These are phyloP conservation scores for Marasmius fiardii DNA, from an alignment of 1,284 basidiomycete species.

Conservation along the genomic window DNA sequence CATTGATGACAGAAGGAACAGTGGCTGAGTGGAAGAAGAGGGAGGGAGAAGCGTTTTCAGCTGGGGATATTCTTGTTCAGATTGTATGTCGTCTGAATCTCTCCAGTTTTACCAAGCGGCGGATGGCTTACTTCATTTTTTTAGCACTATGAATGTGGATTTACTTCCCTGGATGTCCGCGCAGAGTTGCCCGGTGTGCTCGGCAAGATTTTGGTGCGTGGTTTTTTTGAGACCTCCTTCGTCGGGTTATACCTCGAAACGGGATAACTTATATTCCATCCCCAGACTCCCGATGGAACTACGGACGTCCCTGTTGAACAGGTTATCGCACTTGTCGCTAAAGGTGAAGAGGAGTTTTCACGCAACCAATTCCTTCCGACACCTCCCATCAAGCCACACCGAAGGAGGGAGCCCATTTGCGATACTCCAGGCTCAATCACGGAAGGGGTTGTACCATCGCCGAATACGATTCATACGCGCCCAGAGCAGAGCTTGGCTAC, in stretches of 20 bases:
- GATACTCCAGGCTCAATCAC: too few relatives aligned
- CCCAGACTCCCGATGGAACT: conserved; percentile 35
- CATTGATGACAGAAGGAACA: conserved; percentile 41
- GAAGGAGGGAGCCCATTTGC: too few relatives aligned
- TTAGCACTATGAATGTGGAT: too few relatives aligned
- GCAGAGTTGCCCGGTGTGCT: conserved; percentile 36
- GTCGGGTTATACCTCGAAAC: background rate
- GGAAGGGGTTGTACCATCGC: too few relatives aligned
- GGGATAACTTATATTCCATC: too few relatives aligned
- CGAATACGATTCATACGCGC: too few relatives aligned
- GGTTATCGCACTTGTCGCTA: conserved; percentile 35
- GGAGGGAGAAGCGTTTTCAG: conserved; percentile 38
- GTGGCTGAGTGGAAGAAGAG: conserved; percentile 40
- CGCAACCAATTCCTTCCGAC: too few relatives aligned
- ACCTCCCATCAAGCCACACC: too few relatives aligned
- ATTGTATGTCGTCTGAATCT: conserved; percentile 31
- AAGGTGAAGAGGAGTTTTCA: conserved; percentile 26
- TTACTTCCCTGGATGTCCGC: conserved; percentile 29
- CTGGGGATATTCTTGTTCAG: conserved; percentile 40
- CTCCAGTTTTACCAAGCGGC: too few relatives aligned
- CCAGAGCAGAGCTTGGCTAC: too few relatives aligned
- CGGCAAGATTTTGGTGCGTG: conserved; percentile 33
- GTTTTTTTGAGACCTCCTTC: conserved; percentile 12
- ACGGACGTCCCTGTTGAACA: conserved; percentile 41
- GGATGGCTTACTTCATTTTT: too few relatives aligned